Evolutionary conservation across 2,329 filamentous ascomycete genomes (phyloP), one percentile per base, ranked within the genome.

Genomic region (Juglanconis oblonga): DNA sequence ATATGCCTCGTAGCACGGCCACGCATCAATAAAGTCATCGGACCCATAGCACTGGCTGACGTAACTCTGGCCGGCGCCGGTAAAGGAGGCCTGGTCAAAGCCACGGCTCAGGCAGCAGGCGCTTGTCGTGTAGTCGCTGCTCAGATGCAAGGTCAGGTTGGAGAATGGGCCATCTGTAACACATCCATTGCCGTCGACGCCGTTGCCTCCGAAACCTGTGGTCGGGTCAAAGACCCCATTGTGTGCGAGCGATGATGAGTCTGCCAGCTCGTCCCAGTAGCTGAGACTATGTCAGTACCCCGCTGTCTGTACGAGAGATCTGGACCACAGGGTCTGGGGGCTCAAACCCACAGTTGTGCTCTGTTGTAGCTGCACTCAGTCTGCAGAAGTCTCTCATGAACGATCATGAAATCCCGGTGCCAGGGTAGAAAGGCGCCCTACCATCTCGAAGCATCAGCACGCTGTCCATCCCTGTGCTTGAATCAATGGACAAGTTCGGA

Each of bases 241-340:
- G n/a, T 29, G 65, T 64, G 8, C 71, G 71, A 17, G 44, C 42
- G 3, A 49, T 58, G 32, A 71, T 64, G 7, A 36, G 38, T 7
- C 54, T 47, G 11, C 66, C 56, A 47, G 66, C 65, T 72, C 71
- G 61, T 76, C 70, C 73, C 73, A 76, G 64, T 75, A 74, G 5
- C 44, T 47, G 44, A 14, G 5, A 24, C 8, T 29, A 5, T 6
- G 44, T 47, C 6, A 24, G 44, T 47, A 14, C 29, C 44, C 10
- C 14, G 6, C 17, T 29, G n/a, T 47, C 6, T 29, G 17, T n/a
- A 14, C 14, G 24, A 8, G 6, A 5, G 5, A 6, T 29, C 44
- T 5, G 17, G 17, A 5, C 6, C 17, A 17, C 17, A 17, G 17
- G 17, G 17, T 17, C 17, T 17, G 17, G 17, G 17, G 17, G 17